These are phyloP conservation scores for Chrysanthemum lavandulifolium DNA, from an alignment of 129 eudicot species.

Conservation along the genomic window DNA sequence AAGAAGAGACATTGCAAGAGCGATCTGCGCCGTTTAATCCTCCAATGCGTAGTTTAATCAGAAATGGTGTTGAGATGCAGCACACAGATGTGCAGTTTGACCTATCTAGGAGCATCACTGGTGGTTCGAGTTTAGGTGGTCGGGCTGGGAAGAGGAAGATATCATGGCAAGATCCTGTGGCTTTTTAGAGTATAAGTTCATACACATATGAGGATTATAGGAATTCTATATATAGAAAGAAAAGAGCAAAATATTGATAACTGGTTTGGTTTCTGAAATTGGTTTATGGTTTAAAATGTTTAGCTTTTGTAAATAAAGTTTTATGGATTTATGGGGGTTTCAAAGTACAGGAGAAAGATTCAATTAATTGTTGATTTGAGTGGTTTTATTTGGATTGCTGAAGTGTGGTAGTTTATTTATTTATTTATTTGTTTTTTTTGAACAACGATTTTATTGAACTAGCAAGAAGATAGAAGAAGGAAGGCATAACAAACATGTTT, in stretches of 20 bases:
- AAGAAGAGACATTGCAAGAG: constrained; percentile 55
- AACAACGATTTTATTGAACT: too few species aligned
- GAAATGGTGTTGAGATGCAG: constrained; percentile 10
- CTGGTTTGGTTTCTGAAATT: too few species aligned
- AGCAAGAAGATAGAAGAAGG: too few species aligned
- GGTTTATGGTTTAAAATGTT: too few species aligned
- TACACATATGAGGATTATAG: not conserved
- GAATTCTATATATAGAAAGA: constrained; percentile 1
- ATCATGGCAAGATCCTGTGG: constrained; percentile 93
- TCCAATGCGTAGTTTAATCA: constrained; percentile 14
- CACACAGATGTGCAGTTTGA: constrained; percentile 40
- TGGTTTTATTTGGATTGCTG: too few species aligned
- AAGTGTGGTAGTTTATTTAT: too few species aligned
- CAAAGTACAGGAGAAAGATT: too few species aligned
- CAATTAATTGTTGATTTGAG: too few species aligned
- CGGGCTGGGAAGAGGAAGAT: constrained; percentile 66
- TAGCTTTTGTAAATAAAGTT: too few species aligned
- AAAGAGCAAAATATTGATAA: not conserved
- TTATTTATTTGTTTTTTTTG: too few species aligned
- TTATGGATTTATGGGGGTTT: too few species aligned
- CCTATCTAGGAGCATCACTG: constrained; percentile 50
- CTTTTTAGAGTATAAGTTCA: constrained; percentile 15
- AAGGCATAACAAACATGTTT: too few species aligned
- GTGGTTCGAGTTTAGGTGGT: constrained; percentile 25
- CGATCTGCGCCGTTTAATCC: constrained; percentile 20